Percentiles rank a stretch among this genome's conserved stretches.
Conservation (phyloP, 345 rosid genomes). For the Rhodomyrtus tomentosa region DNA sequence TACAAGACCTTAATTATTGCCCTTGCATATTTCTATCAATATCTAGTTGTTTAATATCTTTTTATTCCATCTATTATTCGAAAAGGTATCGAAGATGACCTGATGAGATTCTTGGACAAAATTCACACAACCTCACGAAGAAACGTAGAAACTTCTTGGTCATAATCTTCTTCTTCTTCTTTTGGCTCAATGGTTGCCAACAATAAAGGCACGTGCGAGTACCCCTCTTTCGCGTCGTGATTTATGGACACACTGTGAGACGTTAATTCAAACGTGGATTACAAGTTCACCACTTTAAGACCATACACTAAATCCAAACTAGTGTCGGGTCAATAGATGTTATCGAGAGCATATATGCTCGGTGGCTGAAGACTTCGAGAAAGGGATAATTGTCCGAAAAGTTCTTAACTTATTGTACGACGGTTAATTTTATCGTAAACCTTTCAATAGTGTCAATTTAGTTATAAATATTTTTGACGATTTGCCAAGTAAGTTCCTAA, state of each 20-base stretch:
- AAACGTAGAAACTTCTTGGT: background rate
- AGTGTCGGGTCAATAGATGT: background rate
- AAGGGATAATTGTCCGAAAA: too few species aligned
- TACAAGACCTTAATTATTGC: background rate
- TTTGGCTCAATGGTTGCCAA: background rate
- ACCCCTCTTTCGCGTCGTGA: background rate
- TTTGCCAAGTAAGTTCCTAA: too few species aligned
- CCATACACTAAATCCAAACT: background rate
- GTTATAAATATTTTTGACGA: too few species aligned
- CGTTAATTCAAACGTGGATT: background rate
- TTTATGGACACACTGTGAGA: background rate
- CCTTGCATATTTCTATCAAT: background rate
- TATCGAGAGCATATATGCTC: background rate
- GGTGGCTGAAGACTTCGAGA: background rate
- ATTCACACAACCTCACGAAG: background rate
- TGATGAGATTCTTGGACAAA: background rate
- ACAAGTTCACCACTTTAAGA: background rate
- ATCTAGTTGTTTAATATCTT: background rate
- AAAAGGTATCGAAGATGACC: background rate
- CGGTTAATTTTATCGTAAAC: too few species aligned
- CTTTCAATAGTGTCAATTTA: too few species aligned
- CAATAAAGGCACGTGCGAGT: background rate
- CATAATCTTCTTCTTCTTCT: background rate
- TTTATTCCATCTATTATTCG: background rate
- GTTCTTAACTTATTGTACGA: too few species aligned